Evolutionary conservation across 192 early-diverging fungal species (phyloP).

Genomic region (Entrophospora sp.): DNA sequence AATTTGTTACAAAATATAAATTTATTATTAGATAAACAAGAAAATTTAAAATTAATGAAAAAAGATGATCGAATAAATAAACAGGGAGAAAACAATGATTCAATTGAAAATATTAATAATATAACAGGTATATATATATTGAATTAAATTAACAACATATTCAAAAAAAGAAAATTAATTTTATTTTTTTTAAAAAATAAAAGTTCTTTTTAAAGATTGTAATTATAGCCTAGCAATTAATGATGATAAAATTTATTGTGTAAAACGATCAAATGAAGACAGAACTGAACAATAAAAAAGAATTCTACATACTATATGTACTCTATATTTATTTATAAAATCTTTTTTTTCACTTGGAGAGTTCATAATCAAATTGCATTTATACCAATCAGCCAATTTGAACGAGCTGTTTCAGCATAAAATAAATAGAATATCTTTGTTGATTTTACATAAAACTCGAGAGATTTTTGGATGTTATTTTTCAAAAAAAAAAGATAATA

Average conservation of each 20-base stretch:
- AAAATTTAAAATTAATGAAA: not conserved
- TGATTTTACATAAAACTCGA: too few species aligned
- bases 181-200: not conserved
- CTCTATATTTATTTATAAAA: too few species aligned
- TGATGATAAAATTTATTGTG: conserved; percentile 10
- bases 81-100: not conserved
- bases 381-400: too few species aligned
- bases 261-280: conserved; percentile 7
- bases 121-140: conserved; percentile 7
- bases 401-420: too few species aligned
- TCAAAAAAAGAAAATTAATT: not conserved
- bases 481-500: too few species aligned
- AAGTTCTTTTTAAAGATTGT: conserved; percentile 5
- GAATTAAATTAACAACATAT: not conserved
- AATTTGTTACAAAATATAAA: conserved; percentile 17
- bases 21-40: conserved; percentile 3
- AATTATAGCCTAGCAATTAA: conserved; percentile 8
- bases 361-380: too few species aligned
- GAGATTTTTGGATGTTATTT: too few species aligned
- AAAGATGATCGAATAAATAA: not conserved
- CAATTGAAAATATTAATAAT: not conserved
- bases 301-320: too few species aligned
- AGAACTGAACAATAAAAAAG: too few species aligned
- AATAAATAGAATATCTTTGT: too few species aligned
- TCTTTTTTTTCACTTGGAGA: too few species aligned